phyloP scores from a whole-genome alignment of 352 stramenopile genomes.

The Albugo candida region DNA sequence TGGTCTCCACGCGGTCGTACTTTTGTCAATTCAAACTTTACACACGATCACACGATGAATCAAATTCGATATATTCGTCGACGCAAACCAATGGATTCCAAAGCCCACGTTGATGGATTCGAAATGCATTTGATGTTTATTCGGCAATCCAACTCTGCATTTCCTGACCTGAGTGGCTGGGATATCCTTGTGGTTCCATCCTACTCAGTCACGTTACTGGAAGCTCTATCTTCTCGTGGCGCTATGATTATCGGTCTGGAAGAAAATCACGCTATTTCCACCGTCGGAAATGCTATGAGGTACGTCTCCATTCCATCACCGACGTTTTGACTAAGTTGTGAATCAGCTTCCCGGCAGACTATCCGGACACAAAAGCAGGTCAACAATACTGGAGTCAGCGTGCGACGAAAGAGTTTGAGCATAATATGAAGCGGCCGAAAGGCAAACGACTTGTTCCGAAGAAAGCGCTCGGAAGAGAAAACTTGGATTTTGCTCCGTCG shows the following conservation, averaged over 20 bases:
- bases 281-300: conserved; percentile 26
- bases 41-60: conserved; percentile 46
- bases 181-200: conserved; percentile 32
- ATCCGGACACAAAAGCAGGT: conserved; percentile 39
- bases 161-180: conserved; percentile 31
- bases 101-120: not conserved
- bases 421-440: conserved; percentile 35
- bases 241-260: conserved; percentile 51
- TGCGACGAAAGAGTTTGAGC: conserved; percentile 6
- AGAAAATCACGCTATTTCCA: conserved; percentile 37
- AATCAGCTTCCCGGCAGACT: conserved; percentile 57
- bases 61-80: conserved; percentile 14
- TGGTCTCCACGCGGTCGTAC: conserved; percentile 32
- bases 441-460: conserved; percentile 23
- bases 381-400: conserved; percentile 28
- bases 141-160: conserved; percentile 15
- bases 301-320: conserved; percentile 6
- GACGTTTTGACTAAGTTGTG: not conserved
- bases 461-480: not conserved
- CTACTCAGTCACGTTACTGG: conserved; percentile 27
- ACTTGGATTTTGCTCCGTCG: not conserved
- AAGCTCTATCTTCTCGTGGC: conserved; percentile 37
- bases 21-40: conserved; percentile 15
- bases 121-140: conserved; percentile 24
- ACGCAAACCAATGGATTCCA: not conserved